Percentiles rank a stretch among this genome's conserved stretches.
Evolutionary conservation across 345 rosid genomes (phyloP).

Genomic region (Gynandropsis gynandra): DNA sequence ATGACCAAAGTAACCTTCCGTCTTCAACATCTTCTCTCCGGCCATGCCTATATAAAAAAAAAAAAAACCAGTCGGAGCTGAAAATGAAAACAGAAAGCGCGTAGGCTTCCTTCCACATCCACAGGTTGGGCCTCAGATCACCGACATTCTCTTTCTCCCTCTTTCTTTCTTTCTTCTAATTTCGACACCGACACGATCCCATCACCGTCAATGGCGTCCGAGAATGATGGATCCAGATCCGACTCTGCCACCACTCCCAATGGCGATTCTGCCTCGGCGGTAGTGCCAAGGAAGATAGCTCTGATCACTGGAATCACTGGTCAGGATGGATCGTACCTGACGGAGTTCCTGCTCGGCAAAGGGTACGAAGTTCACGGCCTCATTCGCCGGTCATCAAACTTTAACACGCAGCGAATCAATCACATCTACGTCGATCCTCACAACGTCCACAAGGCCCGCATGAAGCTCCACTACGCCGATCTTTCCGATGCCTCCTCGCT

Average conservation of each 20-base stretch:
- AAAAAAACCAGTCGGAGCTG: constrained; percentile 2
- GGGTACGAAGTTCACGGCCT: constrained; percentile 86
- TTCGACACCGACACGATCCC: background rate
- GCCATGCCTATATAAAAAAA: constrained; percentile 9
- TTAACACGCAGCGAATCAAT: constrained; percentile 90
- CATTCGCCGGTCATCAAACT: constrained; percentile 92
- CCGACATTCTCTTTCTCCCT: background rate
- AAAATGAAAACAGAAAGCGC: constrained; percentile 8
- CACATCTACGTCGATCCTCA: constrained; percentile 98
- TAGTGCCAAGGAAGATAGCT: constrained; percentile 40
- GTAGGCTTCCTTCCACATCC: no score
- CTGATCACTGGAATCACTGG: constrained; percentile 92
- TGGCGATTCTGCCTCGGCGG: constrained; percentile 23
- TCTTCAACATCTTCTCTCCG: background rate
- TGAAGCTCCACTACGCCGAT: constrained; percentile 92
- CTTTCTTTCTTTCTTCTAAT: constrained; percentile 7
- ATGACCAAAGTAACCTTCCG: constrained; percentile 2
- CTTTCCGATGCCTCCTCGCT: constrained; percentile 88
- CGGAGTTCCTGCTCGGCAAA: constrained; percentile 71
- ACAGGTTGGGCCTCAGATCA: no score
- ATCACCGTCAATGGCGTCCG: constrained; percentile 30
- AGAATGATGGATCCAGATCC: constrained; percentile 28
- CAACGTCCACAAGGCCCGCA: constrained; percentile 70
- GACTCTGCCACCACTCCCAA: constrained; percentile 26
- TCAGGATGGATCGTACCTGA: constrained; percentile 92